Evolutionary conservation across 108 stramenopile species (phyloP).

Genomic region (Pseudonitzschia multistriata): DNA sequence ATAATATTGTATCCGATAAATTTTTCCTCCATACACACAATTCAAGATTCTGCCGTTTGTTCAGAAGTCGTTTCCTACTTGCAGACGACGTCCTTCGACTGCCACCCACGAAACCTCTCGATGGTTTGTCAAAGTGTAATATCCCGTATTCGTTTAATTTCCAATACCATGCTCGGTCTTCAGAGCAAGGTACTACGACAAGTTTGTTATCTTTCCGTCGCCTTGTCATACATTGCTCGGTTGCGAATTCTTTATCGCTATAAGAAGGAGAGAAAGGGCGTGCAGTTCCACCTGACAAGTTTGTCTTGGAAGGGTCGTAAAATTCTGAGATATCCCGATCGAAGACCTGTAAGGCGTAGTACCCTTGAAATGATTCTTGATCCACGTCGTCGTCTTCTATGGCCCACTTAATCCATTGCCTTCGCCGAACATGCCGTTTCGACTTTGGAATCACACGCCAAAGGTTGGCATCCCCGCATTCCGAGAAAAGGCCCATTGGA

Average conservation of each 20-base stretch:
- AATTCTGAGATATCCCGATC: slow-evolving; percentile 13
- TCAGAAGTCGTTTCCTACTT: slow-evolving; percentile 16
- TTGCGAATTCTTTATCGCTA: slow-evolving; percentile 6
- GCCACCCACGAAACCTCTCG: slow-evolving; percentile 2
- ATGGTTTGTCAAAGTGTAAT: slow-evolving; percentile 38
- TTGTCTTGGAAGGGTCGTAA: neutral
- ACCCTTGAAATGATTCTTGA: slow-evolving; percentile 11
- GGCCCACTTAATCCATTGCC: slow-evolving; percentile 31
- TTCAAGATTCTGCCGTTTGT: slow-evolving; percentile 18
- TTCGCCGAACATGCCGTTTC: slow-evolving; percentile 23
- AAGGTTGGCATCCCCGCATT: slow-evolving; percentile 81
- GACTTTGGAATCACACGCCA: slow-evolving; percentile 50
- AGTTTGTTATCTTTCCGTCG: slow-evolving; percentile 32
- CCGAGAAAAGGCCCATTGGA: slow-evolving; percentile 58
- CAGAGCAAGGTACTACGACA: slow-evolving; percentile 46
- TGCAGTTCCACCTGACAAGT: neutral
- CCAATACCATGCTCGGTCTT: slow-evolving; percentile 70
- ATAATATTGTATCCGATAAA: slow-evolving; percentile 13
- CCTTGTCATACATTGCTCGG: slow-evolving; percentile 29
- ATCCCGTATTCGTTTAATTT: slow-evolving; percentile 56
- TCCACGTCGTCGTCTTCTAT: slow-evolving; percentile 25
- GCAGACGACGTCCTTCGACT: neutral
- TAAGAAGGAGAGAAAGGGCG: neutral
- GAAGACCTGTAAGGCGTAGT: slow-evolving; percentile 31
- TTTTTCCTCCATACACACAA: slow-evolving; percentile 28